Evolutionary conservation across 805 yeast species (phyloP).

Genomic region (Saccharomycopsis javanensis): DNA sequence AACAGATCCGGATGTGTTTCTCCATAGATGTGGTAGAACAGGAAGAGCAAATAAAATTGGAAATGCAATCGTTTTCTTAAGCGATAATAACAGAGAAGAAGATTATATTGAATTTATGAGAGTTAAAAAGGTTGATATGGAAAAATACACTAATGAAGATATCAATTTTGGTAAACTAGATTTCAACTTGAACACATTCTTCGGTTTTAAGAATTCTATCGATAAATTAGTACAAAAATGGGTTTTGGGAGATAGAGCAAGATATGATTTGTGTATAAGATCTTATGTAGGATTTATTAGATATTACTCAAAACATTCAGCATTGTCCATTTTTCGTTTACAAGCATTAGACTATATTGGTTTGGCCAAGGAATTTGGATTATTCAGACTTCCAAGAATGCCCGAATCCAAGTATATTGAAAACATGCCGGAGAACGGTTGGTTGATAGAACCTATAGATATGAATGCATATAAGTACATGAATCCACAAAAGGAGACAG

Average conservation of each 20-base stretch:
- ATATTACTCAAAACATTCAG: constrained; percentile 80
- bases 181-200: constrained; percentile 18
- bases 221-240: constrained; percentile 34
- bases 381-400: constrained; percentile 84
- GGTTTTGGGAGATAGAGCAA: constrained; percentile 62
- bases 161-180: constrained; percentile 7
- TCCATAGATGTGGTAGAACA: constrained; percentile 92
- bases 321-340: constrained; percentile 77
- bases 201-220: constrained; percentile 20
- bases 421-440: constrained; percentile 59
- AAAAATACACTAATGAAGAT: constrained; percentile 27
- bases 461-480: constrained; percentile 58
- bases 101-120: constrained; percentile 73
- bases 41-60: constrained; percentile 88
- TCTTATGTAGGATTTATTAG: constrained; percentile 77
- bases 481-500: constrained; percentile 51
- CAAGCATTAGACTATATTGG: constrained; percentile 61
- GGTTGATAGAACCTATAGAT: constrained; percentile 53
- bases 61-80: constrained; percentile 63
- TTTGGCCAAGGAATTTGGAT: constrained; percentile 66
- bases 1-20: constrained; percentile 79
- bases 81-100: constrained; percentile 59
- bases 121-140: constrained; percentile 54
- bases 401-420: constrained; percentile 65
- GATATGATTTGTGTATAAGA: constrained; percentile 72